These are phyloP conservation scores for Lyophyllum shimeji DNA, from an alignment of 768 basidiomycete species.

Conservation along the genomic window DNA sequence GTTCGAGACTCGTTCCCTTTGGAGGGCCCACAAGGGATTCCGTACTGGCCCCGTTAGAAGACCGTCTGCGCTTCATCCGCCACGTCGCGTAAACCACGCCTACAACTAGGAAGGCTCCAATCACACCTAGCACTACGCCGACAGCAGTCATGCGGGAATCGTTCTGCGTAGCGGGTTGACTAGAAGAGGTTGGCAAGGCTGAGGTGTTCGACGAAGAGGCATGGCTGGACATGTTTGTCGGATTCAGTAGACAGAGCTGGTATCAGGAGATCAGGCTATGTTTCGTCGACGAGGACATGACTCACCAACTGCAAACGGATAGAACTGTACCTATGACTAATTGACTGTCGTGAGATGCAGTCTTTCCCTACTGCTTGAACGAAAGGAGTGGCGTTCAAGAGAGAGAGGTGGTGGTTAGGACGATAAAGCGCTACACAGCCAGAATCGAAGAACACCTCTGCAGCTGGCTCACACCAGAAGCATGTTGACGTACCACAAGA, in stretches of 20 bases:
- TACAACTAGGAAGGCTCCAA: constrained; percentile 8
- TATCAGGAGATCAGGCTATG: not conserved
- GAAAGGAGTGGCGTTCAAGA: constrained; percentile 34
- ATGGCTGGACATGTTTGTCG: constrained; percentile 10
- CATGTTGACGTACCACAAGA: constrained; percentile 3
- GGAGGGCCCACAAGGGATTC: constrained; percentile 5
- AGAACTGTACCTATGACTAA: not conserved
- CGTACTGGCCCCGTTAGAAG: not conserved
- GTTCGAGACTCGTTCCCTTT: constrained; percentile 29
- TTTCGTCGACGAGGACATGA: not conserved
- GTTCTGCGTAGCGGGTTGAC: not conserved
- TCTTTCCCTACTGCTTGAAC: constrained; percentile 17
- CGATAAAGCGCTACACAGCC: not conserved
- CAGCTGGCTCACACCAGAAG: not conserved
- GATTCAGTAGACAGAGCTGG: not conserved
- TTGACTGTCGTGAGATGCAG: not conserved
- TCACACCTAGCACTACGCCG: constrained; percentile 10
- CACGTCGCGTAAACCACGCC: constrained; percentile 9
- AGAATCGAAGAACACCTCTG: not conserved
- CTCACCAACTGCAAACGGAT: constrained; percentile 5
- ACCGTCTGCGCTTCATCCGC: constrained; percentile 9
- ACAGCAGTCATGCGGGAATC: not conserved
- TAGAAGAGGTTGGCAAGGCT: not conserved
- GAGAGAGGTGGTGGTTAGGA: not conserved
- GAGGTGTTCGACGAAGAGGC: constrained; percentile 2